Conservation (phyloP, 1,139 yeast species). For the Candida sanyaensis region DNA sequence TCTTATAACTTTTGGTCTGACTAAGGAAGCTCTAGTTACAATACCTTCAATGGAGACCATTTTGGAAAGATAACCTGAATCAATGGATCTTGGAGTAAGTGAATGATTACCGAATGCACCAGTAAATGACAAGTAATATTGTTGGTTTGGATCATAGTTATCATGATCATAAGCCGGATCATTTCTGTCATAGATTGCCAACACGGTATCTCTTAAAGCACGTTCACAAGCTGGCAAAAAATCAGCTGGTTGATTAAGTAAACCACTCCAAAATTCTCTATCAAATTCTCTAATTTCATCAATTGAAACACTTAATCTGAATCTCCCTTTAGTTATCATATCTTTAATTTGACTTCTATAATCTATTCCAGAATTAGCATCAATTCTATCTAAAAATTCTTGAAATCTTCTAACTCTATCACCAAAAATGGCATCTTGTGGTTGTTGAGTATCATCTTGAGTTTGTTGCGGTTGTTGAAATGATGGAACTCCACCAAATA, state of each 20-base stretch:
- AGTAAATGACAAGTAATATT: conserved; percentile 76
- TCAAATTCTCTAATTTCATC: conserved; percentile 91
- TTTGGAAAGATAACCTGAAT: conserved; percentile 74
- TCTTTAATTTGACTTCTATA: conserved; percentile 71
- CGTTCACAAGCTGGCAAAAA: conserved; percentile 87
- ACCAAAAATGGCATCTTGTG: conserved; percentile 55
- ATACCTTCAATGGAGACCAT: conserved; percentile 93
- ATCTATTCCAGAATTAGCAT: conserved; percentile 46
- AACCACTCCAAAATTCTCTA: conserved; percentile 74
- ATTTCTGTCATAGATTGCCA: conserved; percentile 62
- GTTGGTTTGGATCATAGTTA: conserved; percentile 57
- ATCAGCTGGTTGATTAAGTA: conserved; percentile 77
- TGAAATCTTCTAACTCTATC: conserved; percentile 89
- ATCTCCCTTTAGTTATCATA: conserved; percentile 66
- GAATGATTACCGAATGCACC: conserved; percentile 93
- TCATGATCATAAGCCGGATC: conserved; percentile 48
- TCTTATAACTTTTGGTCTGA: conserved; percentile 87
- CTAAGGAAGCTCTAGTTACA: conserved; percentile 90
- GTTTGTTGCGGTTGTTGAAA: background rate
- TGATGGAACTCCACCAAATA: conserved; percentile 1
- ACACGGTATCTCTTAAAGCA: conserved; percentile 80
- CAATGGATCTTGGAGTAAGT: conserved; percentile 85
- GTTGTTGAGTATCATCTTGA: conserved; percentile 20
- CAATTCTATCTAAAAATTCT: conserved; percentile 71
- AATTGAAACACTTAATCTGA: conserved; percentile 71